phyloP scores from a whole-genome alignment of 768 basidiomycete genomes.

The Rickenella mellea region DNA sequence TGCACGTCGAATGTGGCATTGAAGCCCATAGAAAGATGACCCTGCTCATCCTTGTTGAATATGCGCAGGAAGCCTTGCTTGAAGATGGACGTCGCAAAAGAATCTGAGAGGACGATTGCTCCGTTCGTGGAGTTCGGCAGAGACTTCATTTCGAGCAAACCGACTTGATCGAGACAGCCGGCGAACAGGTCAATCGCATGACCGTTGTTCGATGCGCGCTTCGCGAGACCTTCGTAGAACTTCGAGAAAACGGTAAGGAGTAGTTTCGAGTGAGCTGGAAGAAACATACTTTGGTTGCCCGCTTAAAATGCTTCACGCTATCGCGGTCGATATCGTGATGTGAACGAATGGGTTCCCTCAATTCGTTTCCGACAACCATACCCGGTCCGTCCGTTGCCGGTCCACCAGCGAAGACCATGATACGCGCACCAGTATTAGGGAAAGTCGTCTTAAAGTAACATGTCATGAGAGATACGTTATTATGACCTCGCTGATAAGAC shows the following conservation, averaged over 20 bases:
- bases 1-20: slow-evolving; percentile 98
- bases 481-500: slow-evolving; percentile 6
- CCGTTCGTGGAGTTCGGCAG: slow-evolving; percentile 95
- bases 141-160: slow-evolving; percentile 94
- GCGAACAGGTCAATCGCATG: slow-evolving; percentile 94
- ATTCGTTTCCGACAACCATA: slow-evolving; percentile 89
- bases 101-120: slow-evolving; percentile 91
- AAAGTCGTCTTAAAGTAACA: slow-evolving; percentile 56
- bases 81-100: slow-evolving; percentile 96
- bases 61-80: slow-evolving; percentile 94
- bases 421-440: slow-evolving; percentile 90
- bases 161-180: slow-evolving; percentile 96
- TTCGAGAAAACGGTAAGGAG: slow-evolving; percentile 23
- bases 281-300: slow-evolving; percentile 76
- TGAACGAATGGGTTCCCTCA: slow-evolving; percentile 94
- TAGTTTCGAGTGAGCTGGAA: slow-evolving; percentile 3
- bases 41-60: slow-evolving; percentile 88
- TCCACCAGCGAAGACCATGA: slow-evolving; percentile 95
- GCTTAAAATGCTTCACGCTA: slow-evolving; percentile 93
- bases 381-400: slow-evolving; percentile 96
- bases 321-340: slow-evolving; percentile 99
- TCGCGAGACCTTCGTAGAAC: slow-evolving; percentile 94
- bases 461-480: not conserved
- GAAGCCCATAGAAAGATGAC: slow-evolving; percentile 93
- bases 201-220: slow-evolving; percentile 88